phyloP scores from a whole-genome alignment of 768 basidiomycete genomes.

The Trametes sanguinea region DNA sequence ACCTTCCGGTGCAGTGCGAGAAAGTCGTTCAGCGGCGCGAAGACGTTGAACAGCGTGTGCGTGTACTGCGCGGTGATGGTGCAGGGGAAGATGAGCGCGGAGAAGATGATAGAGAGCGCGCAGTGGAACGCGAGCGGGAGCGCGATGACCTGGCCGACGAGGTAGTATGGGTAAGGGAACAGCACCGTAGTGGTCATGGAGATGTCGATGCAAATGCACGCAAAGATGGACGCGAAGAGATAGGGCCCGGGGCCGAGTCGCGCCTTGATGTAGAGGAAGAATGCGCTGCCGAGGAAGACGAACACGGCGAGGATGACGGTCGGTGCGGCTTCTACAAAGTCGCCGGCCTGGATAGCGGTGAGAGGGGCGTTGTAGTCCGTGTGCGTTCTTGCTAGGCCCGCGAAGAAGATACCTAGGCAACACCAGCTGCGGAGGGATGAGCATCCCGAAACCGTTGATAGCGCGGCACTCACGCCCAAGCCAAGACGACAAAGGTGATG shows the following conservation, averaged over 20 bases:
- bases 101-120: slow-evolving; percentile 52
- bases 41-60: slow-evolving; percentile 45
- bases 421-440: too few relatives aligned
- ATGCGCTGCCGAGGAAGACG: slow-evolving; percentile 58
- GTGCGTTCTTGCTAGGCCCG: slow-evolving; percentile 54
- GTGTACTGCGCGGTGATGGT: slow-evolving; percentile 65
- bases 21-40: slow-evolving; percentile 49
- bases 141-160: slow-evolving; percentile 54
- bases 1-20: slow-evolving; percentile 49
- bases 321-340: slow-evolving; percentile 61
- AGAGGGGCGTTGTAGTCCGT: slow-evolving; percentile 42
- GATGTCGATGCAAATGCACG: slow-evolving; percentile 64
- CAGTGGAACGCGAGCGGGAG: slow-evolving; percentile 63
- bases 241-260: slow-evolving; percentile 66
- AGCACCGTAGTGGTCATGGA: slow-evolving; percentile 56
- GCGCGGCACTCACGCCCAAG: slow-evolving; percentile 58
- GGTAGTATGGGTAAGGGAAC: slow-evolving; percentile 68
- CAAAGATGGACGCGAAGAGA: slow-evolving; percentile 54
- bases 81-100: slow-evolving; percentile 61
- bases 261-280: slow-evolving; percentile 62
- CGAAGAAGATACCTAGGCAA: slow-evolving; percentile 64
- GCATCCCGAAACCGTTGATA: too few relatives aligned
- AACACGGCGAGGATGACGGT: slow-evolving; percentile 61
- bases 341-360: slow-evolving; percentile 46
- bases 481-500: slow-evolving; percentile 46